phyloP scores from a whole-genome alignment of 495 filamentous ascomycete genomes.

The Antarctomyces pellizariae region DNA sequence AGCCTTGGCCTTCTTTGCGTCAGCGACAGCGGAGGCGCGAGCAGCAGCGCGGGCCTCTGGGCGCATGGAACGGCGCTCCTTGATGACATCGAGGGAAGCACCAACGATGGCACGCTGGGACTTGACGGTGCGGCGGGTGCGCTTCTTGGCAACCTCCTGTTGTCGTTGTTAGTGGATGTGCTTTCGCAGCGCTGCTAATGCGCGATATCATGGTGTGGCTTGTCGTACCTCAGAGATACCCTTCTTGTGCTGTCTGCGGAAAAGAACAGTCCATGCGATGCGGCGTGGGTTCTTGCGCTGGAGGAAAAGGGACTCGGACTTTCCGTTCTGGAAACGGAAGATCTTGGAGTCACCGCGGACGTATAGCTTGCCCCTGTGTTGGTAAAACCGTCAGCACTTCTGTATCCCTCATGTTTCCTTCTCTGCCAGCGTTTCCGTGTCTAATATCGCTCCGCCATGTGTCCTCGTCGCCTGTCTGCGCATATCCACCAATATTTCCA shows the following conservation, averaged over 20 bases:
- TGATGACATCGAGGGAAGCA: conserved; percentile 97
- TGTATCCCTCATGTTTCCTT: not conserved
- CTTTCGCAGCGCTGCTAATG: not conserved
- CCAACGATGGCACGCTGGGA: conserved; percentile 96
- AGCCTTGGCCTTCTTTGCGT: conserved; percentile 91
- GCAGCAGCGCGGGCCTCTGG: conserved; percentile 88
- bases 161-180: too few relatives aligned
- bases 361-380: conserved; percentile 88
- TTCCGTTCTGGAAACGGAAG: conserved; percentile 99
- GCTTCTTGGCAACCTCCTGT: conserved; percentile 99
- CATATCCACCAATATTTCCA: not conserved
- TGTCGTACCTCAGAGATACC: conserved; percentile 95
- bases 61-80: conserved; percentile 83
- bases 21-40: conserved; percentile 76
- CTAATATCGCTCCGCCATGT: too few relatives aligned
- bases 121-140: conserved; percentile 95
- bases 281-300: conserved; percentile 99
- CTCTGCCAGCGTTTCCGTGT: not conserved
- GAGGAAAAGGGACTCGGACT: conserved; percentile 98
- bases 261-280: conserved; percentile 96
- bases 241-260: conserved; percentile 97
- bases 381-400: conserved; percentile 12
- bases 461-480: too few relatives aligned
- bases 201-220: conserved; percentile 8
- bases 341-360: conserved; percentile 99